Evolutionary conservation across 345 rosid genomes (phyloP).

Genomic region (Aquilaria sinensis): DNA sequence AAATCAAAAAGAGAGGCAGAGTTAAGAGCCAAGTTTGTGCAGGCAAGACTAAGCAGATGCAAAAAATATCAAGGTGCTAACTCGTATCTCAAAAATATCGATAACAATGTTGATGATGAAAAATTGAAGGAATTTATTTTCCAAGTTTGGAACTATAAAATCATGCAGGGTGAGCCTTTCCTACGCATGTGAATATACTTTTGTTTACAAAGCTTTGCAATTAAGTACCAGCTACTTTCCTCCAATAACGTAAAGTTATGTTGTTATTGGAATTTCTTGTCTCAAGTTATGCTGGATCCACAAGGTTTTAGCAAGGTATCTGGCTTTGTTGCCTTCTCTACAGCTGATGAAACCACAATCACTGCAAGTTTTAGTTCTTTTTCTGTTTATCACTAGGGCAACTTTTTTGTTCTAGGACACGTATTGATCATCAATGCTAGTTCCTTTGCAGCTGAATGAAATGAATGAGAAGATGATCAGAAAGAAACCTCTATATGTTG

Average conservation of each 20-base stretch:
- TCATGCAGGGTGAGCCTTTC: constrained; percentile 41
- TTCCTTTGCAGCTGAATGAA: background rate
- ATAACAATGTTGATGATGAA: constrained; percentile 45
- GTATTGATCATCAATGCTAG: background rate
- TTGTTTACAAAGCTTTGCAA: no score
- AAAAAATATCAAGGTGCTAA: constrained; percentile 49
- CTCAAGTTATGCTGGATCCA: constrained; percentile 42
- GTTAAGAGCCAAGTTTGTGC: no score
- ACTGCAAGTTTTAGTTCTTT: constrained; percentile 14
- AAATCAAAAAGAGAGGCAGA: no score
- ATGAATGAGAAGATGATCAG: no score
- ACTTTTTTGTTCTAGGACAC: no score
- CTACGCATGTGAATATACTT: no score
- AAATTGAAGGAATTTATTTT: constrained; percentile 47
- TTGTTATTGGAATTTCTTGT: background rate
- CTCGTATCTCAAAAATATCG: constrained; percentile 54
- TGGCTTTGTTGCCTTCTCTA: constrained; percentile 60
- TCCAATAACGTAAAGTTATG: background rate
- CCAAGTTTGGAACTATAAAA: constrained; percentile 47
- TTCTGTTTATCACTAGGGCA: constrained; percentile 20
- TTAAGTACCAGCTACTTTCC: background rate
- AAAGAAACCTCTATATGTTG: no score
- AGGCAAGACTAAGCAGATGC: constrained; percentile 29
- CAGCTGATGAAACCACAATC: constrained; percentile 50
- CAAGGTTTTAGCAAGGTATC: constrained; percentile 54